Evolutionary conservation across 345 rosid species (phyloP), one percentile per base, ranked within the genome.

Genomic region (Physaria fendleri): DNA sequence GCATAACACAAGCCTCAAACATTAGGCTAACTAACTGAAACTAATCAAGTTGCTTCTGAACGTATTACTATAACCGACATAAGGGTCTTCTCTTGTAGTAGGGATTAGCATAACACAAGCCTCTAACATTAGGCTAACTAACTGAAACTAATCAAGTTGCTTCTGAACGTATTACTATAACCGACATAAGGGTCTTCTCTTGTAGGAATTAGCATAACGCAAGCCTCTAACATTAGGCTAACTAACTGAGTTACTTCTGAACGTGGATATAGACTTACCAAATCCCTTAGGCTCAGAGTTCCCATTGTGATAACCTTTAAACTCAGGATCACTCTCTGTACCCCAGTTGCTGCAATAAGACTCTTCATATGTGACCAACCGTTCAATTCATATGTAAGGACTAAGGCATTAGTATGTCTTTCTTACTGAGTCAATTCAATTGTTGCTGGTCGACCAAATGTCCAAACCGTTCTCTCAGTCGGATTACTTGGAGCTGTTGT

Each of bases 221-320:
- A 42, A 39, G 37, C 55, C 18, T 33, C 16, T 22, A 46, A 0
- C 2, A 7, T n/a, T 8, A 30, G 15, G 27, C n/a, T 23, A 15
- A 24, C 9, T 4, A 15, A 24, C 10, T 48, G 57, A 18, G 29
- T 32, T 24, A 42, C 24, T 44, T 28, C 1, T 21, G n/a, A 34
- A 34, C 53, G 34, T 61, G 29, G 49, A 9, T 46, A 6, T 27
- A 55, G 30, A 45, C 24, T 53, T 81, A 93, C 96, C 99, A 69
- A 87, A 89, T 62, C 96, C 97, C 62, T 82, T 81, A 67, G 96
- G 99, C 29, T 93, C 97, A 8, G 94, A 78, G 74, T 93, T 89
- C 62, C 99, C 92, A 71, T 75, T 93, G 72, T 93, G 97, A 71
- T 87, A 93, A 46, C 94, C 95, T 74, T 88, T 82, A 75, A 92